These are phyloP conservation scores for Nitzschia palea DNA, from an alignment of 108 stramenopile species.

Conservation along the genomic window DNA sequence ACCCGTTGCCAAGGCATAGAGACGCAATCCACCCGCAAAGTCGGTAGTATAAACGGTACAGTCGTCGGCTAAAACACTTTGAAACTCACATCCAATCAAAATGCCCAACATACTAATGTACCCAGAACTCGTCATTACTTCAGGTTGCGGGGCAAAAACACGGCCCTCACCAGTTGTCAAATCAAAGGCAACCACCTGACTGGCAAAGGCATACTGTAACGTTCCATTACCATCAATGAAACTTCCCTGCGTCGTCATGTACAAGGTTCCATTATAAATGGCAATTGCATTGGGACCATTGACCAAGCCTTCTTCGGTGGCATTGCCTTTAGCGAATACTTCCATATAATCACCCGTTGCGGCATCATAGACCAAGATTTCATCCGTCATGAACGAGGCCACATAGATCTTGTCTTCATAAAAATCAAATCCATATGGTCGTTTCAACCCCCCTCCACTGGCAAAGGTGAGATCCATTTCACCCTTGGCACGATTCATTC, in stretches of 20 bases:
- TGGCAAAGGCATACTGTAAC: not conserved
- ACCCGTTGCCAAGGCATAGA: constrained; percentile 2
- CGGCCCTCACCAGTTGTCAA: constrained; percentile 9
- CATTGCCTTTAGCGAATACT: constrained; percentile 1
- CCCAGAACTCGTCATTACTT: not conserved
- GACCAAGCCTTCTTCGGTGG: constrained; percentile 14
- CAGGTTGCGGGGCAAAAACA: constrained; percentile 9
- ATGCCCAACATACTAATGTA: constrained; percentile 14
- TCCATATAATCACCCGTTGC: constrained; percentile 10
- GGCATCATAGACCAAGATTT: constrained; percentile 1
- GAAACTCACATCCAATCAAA: constrained; percentile 1
- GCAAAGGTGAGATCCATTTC: not conserved
- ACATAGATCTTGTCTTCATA: constrained; percentile 2
- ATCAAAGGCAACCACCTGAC: constrained; percentile 17
- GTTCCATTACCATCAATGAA: not conserved
- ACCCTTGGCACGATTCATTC: not conserved
- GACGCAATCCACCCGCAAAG: constrained; percentile 18
- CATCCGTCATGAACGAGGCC: constrained; percentile 17
- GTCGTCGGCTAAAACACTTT: no score
- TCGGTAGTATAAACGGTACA: constrained; percentile 13
- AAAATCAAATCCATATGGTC: constrained; percentile 21
- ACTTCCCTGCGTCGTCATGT: constrained; percentile 19
- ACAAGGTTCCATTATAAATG: constrained; percentile 3
- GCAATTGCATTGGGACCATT: constrained; percentile 17
- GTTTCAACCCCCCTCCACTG: not conserved